phyloP scores from a whole-genome alignment of 176 grass and related monocot species.

The Oryza officinalis region DNA sequence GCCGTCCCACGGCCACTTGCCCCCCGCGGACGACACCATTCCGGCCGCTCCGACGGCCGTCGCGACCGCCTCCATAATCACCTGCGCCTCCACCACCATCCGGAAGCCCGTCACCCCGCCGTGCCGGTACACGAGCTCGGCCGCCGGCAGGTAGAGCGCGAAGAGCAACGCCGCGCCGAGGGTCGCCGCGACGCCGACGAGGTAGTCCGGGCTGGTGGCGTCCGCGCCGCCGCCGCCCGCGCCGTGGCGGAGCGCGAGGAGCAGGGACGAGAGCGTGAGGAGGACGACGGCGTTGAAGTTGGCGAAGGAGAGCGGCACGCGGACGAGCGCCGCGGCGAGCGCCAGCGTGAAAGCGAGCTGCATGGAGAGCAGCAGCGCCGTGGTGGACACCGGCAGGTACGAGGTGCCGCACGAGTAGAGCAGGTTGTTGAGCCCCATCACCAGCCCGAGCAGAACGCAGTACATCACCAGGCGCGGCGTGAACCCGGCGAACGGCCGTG shows the following conservation, averaged over 20 bases:
- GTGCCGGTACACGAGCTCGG: conserved; percentile 50
- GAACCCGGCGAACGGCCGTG: conserved; percentile 23
- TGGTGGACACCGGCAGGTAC: conserved; percentile 53
- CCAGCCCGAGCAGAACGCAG: conserved; percentile 44
- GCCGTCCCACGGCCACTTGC: not conserved
- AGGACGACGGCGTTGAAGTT: conserved; percentile 49
- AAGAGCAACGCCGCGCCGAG: conserved; percentile 42
- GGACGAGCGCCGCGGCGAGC: conserved; percentile 41
- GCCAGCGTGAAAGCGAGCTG: conserved; percentile 54
- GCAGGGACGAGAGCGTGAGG: conserved; percentile 33
- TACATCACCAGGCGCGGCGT: conserved; percentile 36
- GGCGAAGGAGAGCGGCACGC: conserved; percentile 28
- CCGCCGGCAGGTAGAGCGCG: conserved; percentile 42
- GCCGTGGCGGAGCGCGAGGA: conserved; percentile 27
- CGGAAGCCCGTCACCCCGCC: conserved; percentile 25
- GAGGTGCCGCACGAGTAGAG: conserved; percentile 53
- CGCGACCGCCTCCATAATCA: conserved; percentile 52
- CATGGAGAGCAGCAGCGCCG: conserved; percentile 51
- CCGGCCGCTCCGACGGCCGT: conserved; percentile 32
- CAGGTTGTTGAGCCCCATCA: conserved; percentile 55
- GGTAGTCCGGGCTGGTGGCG: conserved; percentile 26
- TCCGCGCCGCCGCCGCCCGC: not conserved
- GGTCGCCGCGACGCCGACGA: conserved; percentile 40
- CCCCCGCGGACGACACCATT: conserved; percentile 15
- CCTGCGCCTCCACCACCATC: conserved; percentile 53